Evolutionary conservation across 306 rosid species (phyloP), one percentile per base, ranked within the genome.

Genomic region (Vigna nakashimae): DNA sequence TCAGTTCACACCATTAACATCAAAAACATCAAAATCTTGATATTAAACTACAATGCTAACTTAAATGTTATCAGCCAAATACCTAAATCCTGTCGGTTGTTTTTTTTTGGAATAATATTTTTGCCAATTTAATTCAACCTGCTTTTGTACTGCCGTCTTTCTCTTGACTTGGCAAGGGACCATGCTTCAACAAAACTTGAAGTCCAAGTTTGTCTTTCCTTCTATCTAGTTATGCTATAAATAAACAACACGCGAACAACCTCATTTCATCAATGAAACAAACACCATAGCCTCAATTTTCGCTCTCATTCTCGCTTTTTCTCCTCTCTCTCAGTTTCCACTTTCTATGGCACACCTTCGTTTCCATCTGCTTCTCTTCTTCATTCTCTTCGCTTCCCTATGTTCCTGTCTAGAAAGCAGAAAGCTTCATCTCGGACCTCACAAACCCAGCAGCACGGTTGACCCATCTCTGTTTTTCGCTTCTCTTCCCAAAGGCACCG

Each of bases 401-500:
- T 81, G 43, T 65, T 71, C 90, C 1, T 72, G 63, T 66, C 65
- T 77, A n/a, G 83, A 86, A 60, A 92, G 79, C 5, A 88, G 99
- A 78, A 82, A 75, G 72, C 87, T 92, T 8, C 67, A 73, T 2
- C 1, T 84, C 46, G 87, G 74, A 11, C 32, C 14, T 9, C 60
- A 43, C 49, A 70, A 73, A 5, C 60, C 56, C 6, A 3, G 15
- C 15, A 78, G 65, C 12, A 71, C 74, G 32, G 46, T 36, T 16
- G 18, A n/a, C 10, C 69, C 80, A 4, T 52, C 83, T 34, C 66
- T 90, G 84, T 82, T 88, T 71, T 71, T 90, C 0, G 65, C 81
- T 43, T 81, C 93, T 53, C 97, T 95, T 71, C 97, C 97, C 0
- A 95, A 95, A 86, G 98, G 97, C n/a, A 82, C 26, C 0, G 89